Evolutionary conservation across 345 rosid species (phyloP), one percentile per base, ranked within the genome.

Genomic region (Heritiera fomes): DNA sequence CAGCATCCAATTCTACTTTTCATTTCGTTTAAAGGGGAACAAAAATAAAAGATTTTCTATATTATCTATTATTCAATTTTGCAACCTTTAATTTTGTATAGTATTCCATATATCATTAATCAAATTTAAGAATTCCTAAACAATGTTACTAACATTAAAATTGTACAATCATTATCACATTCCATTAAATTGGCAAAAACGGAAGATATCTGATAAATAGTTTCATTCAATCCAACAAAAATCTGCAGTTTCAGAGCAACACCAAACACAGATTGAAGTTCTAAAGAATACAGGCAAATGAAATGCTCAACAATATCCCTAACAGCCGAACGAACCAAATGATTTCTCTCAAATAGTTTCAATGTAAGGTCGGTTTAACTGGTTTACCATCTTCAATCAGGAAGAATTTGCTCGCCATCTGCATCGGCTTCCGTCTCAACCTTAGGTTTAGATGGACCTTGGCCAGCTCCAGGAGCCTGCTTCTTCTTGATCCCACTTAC

Each of bases 401-500:
- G 97, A 65, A 96, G 92, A 58, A 92, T 91, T 85, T 96, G 97
- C 84, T 96, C 99, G 18, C 88, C 79, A 38, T 96, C 98, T 5
- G 97, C 98, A 87, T 96, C 98, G 41, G 88, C 97, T 86, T 92
- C 99, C 0, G 98, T 92, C 88, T 94, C 99, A 23, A 94, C 82
- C 67, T 88, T 86, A 0, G 99, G 97, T 81, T 94, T 89, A 2
- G 56, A 23, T 46, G 58, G 53, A 59, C 91, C 80, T 18, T 89
- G 89, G 72, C 88, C 85, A 40, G 97, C 87, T 67, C 97, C 99
- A 8, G 99, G 92, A 72, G 97, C 91, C 82, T 90, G 92, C 86
- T 89, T 88, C 92, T 94, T 94, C 93, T 96, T 94, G 80, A 94
- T 91, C 60, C 99, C 99, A 75, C 99, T 95, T 43, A 95, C 98